A percentile compares a stretch with the other conserved stretches of the same genome.
Conservation (phyloP, 1,139 yeast genomes). For the Taiozyma onychis region DNA sequence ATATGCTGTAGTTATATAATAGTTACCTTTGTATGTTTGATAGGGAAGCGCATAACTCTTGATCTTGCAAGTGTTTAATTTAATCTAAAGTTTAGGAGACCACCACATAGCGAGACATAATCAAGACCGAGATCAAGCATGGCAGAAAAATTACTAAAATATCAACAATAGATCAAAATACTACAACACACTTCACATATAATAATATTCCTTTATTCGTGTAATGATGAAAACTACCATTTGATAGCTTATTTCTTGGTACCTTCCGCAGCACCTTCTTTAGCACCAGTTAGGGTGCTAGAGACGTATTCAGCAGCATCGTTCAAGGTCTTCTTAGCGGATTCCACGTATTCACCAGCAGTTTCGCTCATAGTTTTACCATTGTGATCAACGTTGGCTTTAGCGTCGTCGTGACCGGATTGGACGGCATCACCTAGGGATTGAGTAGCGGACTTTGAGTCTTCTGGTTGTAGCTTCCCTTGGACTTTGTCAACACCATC, state of each 20-base stretch:
- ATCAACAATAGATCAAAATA: too few relatives aligned
- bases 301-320: conserved; percentile 62
- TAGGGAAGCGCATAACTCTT: too few relatives aligned
- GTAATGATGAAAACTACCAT: background rate
- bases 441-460: conserved; percentile 65
- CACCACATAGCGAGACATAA: too few relatives aligned
- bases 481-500: conserved; percentile 62
- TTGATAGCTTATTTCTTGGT: conserved; percentile 21
- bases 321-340: conserved; percentile 55
- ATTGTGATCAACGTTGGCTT: conserved; percentile 27
- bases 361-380: conserved; percentile 44
- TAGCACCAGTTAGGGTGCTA: conserved; percentile 53
- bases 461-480: conserved; percentile 51
- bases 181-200: background rate
- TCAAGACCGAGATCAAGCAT: too few relatives aligned
- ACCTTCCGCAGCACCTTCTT: conserved; percentile 48
- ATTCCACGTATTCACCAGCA: conserved; percentile 54
- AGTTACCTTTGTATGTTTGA: too few relatives aligned
- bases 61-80: too few relatives aligned
- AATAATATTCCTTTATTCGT: conserved; percentile 1
- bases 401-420: conserved; percentile 48
- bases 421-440: conserved; percentile 52
- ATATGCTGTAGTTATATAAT: too few relatives aligned
- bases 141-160: too few relatives aligned
- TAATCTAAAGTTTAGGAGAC: too few relatives aligned